Percentiles rank a stretch among this genome's conserved stretches.
phyloP scores from a whole-genome alignment of 805 yeast genomes.

The Cyberlindnera euphorbiiphila region DNA sequence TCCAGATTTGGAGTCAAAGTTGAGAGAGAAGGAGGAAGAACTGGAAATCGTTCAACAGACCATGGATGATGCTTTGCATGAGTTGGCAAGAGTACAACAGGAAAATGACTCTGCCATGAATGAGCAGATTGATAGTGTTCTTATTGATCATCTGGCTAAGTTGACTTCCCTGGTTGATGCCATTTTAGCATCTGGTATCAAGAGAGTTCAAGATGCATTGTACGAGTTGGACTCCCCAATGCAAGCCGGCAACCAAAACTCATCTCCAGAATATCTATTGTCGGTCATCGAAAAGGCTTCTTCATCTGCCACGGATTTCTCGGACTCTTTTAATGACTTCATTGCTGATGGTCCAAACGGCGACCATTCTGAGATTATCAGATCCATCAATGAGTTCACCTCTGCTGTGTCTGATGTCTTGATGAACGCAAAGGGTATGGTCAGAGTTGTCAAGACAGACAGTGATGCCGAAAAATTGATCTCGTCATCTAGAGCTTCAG shows the following conservation, averaged over 20 bases:
- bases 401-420: slow-evolving; percentile 59
- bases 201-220: slow-evolving; percentile 66
- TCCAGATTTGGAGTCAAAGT: slow-evolving; percentile 38
- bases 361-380: slow-evolving; percentile 58
- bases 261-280: slow-evolving; percentile 65
- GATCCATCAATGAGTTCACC: slow-evolving; percentile 59
- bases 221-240: slow-evolving; percentile 73
- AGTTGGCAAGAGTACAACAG: slow-evolving; percentile 46
- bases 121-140: slow-evolving; percentile 54
- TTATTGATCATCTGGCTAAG: slow-evolving; percentile 45
- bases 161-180: slow-evolving; percentile 62
- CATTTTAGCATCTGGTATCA: slow-evolving; percentile 62
- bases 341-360: slow-evolving; percentile 72
- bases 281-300: slow-evolving; percentile 70
- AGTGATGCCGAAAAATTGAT: slow-evolving; percentile 49
- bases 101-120: slow-evolving; percentile 51
- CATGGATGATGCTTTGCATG: slow-evolving; percentile 65
- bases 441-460: slow-evolving; percentile 48
- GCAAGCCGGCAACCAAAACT: slow-evolving; percentile 76
- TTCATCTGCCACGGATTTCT: slow-evolving; percentile 72
- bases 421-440: slow-evolving; percentile 66
- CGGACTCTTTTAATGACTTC: slow-evolving; percentile 68
- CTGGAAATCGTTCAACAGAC: slow-evolving; percentile 75
- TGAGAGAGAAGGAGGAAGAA: slow-evolving; percentile 72
- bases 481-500: slow-evolving; percentile 48